These are phyloP conservation scores for Paspalum notatum DNA, from an alignment of 176 grass and related monocot species.

Conservation along the genomic window DNA sequence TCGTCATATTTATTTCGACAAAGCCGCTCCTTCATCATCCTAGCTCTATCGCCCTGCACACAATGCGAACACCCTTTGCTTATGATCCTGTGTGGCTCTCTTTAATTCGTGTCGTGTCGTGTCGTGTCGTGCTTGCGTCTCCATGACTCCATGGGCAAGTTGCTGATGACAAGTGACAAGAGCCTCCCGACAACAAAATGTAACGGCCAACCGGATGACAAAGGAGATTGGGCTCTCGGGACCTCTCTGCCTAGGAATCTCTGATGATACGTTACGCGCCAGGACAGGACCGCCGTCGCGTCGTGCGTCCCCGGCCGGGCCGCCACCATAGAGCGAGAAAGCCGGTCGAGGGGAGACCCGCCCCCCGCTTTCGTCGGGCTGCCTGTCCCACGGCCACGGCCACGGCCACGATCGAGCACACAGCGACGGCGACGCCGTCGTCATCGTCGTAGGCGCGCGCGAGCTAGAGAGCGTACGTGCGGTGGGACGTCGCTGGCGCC, in stretches of 20 bases:
- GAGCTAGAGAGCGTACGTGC: conserved; percentile 1
- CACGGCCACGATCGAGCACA: no score
- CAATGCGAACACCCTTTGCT: background rate
- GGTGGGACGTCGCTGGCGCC: conserved; percentile 37
- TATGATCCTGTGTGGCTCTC: background rate
- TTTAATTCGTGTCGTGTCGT: background rate
- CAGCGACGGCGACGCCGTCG: background rate
- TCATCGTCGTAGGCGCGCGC: background rate
- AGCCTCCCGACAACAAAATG: background rate
- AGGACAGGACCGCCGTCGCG: no score
- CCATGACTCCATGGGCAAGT: background rate
- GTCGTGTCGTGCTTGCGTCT: background rate
- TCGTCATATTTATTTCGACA: background rate
- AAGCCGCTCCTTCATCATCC: background rate
- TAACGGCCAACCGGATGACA: conserved; percentile 4
- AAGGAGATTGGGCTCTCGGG: background rate
- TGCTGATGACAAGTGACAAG: background rate
- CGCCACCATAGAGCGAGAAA: no score
- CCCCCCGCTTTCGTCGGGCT: conserved; percentile 38
- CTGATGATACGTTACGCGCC: no score
- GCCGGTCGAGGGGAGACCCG: background rate
- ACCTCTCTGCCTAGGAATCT: background rate
- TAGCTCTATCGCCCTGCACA: background rate
- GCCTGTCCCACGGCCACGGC: background rate
- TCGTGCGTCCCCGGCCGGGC: no score